Conservation (phyloP, 768 basidiomycete genomes). For the Hortiboletus campestris region DNA sequence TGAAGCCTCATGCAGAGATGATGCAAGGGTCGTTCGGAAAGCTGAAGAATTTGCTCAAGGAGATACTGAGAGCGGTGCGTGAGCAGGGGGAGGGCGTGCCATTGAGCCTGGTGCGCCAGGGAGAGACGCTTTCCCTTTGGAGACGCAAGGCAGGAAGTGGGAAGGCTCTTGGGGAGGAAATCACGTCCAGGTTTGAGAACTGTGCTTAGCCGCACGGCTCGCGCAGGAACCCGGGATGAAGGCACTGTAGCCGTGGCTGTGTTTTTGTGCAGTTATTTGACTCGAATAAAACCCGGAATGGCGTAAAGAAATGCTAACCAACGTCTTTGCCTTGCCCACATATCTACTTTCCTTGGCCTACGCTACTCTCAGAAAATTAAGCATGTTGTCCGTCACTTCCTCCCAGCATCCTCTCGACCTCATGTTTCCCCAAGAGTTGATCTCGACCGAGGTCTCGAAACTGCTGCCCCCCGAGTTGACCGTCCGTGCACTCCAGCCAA, state of each 20-base stretch:
- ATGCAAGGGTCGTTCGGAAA: slow-evolving; percentile 24
- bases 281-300: not conserved
- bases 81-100: slow-evolving; percentile 51
- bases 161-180: slow-evolving; percentile 18
- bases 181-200: slow-evolving; percentile 20
- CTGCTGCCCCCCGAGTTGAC: slow-evolving; percentile 53
- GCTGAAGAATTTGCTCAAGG: slow-evolving; percentile 27
- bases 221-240: not conserved
- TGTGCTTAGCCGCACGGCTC: no score
- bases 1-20: slow-evolving; percentile 21
- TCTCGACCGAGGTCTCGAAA: slow-evolving; percentile 60
- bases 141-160: slow-evolving; percentile 37
- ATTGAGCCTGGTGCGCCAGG: slow-evolving; percentile 53
- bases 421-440: slow-evolving; percentile 69
- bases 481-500: not conserved
- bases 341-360: slow-evolving; percentile 2
- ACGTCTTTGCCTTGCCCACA: not conserved
- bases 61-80: slow-evolving; percentile 48
- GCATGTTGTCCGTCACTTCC: slow-evolving; percentile 32
- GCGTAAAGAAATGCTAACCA: not conserved
- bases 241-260: slow-evolving; percentile 15
- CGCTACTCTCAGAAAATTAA: not conserved
- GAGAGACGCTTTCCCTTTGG: slow-evolving; percentile 46
- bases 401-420: slow-evolving; percentile 71
- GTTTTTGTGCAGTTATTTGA: not conserved